Evolutionary conservation across 2,329 filamentous ascomycete genomes (phyloP).

Genomic region (Phyllachora maydis): DNA sequence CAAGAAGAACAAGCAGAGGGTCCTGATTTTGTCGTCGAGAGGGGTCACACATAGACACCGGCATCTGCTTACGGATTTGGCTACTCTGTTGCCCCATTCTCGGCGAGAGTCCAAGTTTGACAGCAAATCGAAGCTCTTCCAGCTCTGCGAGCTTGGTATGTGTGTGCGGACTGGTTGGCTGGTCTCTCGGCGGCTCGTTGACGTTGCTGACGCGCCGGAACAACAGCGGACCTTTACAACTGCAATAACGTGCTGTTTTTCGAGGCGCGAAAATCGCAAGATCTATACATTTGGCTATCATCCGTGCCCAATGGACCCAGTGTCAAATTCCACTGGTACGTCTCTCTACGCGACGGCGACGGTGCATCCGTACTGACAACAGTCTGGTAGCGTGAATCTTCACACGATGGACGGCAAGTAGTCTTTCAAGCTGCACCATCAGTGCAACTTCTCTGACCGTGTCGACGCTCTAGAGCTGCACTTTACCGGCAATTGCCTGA

Average conservation of each 20-base stretch:
- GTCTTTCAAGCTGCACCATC: no score
- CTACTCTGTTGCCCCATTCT: constrained; percentile 73
- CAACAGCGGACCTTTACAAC: constrained; percentile 60
- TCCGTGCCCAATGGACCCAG: constrained; percentile 68
- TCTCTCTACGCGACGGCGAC: constrained; percentile 4
- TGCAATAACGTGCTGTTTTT: constrained; percentile 89
- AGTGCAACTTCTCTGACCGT: no score
- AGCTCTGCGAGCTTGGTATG: constrained; percentile 59
- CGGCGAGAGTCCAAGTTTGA: constrained; percentile 95
- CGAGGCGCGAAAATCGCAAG: constrained; percentile 83
- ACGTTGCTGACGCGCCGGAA: no score
- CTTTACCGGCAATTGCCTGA: constrained; percentile 91
- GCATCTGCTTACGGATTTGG: constrained; percentile 78
- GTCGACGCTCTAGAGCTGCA: no score
- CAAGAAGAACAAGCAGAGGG: constrained; percentile 50
- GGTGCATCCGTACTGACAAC: not conserved
- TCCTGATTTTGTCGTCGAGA: constrained; percentile 79
- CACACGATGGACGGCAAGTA: constrained; percentile 97
- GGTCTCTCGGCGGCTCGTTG: no score
- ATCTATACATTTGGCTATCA: constrained; percentile 84
- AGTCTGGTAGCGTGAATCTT: no score
- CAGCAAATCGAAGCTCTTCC: constrained; percentile 72
- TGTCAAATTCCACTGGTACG: constrained; percentile 35
- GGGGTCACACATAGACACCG: constrained; percentile 53
- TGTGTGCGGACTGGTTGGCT: no score